Conservation (phyloP, 495 filamentous ascomycete genomes). For the Annulohypoxylon stygium region DNA sequence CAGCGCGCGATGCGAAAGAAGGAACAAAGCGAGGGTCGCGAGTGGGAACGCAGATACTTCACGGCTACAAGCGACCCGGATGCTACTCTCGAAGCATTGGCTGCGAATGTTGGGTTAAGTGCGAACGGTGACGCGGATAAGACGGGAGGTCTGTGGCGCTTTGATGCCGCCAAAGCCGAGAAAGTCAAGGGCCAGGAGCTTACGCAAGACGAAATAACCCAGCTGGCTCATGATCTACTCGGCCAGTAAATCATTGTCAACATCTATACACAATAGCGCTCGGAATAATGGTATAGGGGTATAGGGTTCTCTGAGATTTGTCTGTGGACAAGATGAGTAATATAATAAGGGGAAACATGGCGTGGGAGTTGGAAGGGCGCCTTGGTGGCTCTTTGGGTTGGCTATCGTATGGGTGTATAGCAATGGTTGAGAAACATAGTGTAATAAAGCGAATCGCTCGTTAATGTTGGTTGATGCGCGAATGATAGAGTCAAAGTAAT, state of each 20-base stretch:
- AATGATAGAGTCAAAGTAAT: not conserved
- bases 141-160: slow-evolving; percentile 91
- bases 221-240: slow-evolving; percentile 57
- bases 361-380: slow-evolving; percentile 5
- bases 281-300: slow-evolving; percentile 18
- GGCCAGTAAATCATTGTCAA: slow-evolving; percentile 53
- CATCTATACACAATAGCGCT: not conserved
- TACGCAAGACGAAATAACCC: slow-evolving; percentile 55
- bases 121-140: slow-evolving; percentile 77
- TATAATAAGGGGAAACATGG: slow-evolving; percentile 1
- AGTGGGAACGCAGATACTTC: slow-evolving; percentile 92
- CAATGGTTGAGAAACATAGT: slow-evolving; percentile 14
- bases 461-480: not conserved
- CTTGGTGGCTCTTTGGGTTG: slow-evolving; percentile 14
- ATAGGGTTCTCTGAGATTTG: slow-evolving; percentile 3
- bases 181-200: slow-evolving; percentile 55
- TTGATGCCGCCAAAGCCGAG: slow-evolving; percentile 74
- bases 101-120: slow-evolving; percentile 65
- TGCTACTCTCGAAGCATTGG: slow-evolving; percentile 69
- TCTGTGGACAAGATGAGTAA: slow-evolving; percentile 21
- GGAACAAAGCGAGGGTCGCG: slow-evolving; percentile 80
- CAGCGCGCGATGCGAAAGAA: slow-evolving; percentile 86
- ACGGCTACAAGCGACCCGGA: slow-evolving; percentile 66
- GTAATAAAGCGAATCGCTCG: slow-evolving; percentile 28
- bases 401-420: not conserved